These are phyloP conservation scores for Mucor ambiguus DNA, from an alignment of 371 early-diverging fungal species.

Conservation along the genomic window DNA sequence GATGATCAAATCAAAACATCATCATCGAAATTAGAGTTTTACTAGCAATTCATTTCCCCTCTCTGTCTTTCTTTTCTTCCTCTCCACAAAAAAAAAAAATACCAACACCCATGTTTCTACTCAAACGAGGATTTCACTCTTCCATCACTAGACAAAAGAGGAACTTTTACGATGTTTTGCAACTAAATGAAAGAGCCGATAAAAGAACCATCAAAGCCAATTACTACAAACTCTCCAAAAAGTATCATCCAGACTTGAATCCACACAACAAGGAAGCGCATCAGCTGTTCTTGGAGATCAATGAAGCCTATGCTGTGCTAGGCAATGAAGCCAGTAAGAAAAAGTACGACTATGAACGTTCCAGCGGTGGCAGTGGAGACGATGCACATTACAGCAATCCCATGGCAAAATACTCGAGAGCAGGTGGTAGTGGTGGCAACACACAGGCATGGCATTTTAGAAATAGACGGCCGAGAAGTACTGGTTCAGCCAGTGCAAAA, in stretches of 20 bases:
- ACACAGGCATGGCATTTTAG: constrained; percentile 42
- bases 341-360: constrained; percentile 68
- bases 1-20: background rate
- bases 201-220: constrained; percentile 73
- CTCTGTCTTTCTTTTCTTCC: background rate
- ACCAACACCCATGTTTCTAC: background rate
- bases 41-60: background rate
- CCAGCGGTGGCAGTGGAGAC: background rate
- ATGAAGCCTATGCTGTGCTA: constrained; percentile 86
- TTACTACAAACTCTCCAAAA: constrained; percentile 83
- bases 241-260: constrained; percentile 88
- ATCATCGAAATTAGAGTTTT: background rate
- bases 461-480: constrained; percentile 29
- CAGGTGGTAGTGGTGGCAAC: constrained; percentile 21
- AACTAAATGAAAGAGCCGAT: constrained; percentile 55
- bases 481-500: constrained; percentile 46
- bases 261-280: constrained; percentile 69
- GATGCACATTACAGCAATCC: background rate
- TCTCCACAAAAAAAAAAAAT: background rate
- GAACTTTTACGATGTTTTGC: constrained; percentile 62
- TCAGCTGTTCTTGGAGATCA: constrained; percentile 73
- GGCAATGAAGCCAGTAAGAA: constrained; percentile 70
- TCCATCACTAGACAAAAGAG: constrained; percentile 16
- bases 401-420: constrained; percentile 15
- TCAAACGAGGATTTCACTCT: constrained; percentile 32